These are phyloP conservation scores for Discostella stelligera DNA, from an alignment of 352 stramenopile genomes.

Conservation along the genomic window DNA sequence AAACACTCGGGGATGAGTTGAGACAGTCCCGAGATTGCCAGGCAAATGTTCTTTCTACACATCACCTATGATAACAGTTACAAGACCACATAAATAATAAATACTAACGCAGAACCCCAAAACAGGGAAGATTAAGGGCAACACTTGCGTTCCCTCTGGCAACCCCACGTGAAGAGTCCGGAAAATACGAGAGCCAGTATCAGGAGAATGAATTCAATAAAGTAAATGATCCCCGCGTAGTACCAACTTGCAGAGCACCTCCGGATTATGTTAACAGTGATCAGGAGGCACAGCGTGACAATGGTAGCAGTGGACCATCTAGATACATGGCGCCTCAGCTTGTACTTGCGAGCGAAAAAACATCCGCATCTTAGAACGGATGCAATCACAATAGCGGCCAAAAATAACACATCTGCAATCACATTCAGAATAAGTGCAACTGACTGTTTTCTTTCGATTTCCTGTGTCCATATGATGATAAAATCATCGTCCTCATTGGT, in stretches of 20 bases:
- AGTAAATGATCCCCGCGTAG: background rate
- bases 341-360: slow-evolving; percentile 8
- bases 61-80: background rate
- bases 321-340: slow-evolving; percentile 19
- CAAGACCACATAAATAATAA: no score
- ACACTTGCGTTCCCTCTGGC: no score
- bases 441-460: no score
- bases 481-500: no score
- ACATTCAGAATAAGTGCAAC: no score
- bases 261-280: background rate
- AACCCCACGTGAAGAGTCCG: slow-evolving; percentile 20
- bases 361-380: slow-evolving; percentile 23
- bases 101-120: slow-evolving; percentile 2
- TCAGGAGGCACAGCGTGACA: slow-evolving; percentile 1
- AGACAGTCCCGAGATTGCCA: no score
- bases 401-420: background rate
- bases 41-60: background rate
- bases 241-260: no score
- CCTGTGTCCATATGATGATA: no score
- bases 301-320: slow-evolving; percentile 10
- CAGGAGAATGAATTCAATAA: background rate
- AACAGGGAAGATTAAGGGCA: background rate
- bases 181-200: slow-evolving; percentile 21
- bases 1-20: no score
- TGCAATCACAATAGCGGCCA: slow-evolving; percentile 16